These are phyloP conservation scores for Colletotrichum agaves DNA, from an alignment of 2,329 filamentous ascomycete genomes.

Conservation along the genomic window DNA sequence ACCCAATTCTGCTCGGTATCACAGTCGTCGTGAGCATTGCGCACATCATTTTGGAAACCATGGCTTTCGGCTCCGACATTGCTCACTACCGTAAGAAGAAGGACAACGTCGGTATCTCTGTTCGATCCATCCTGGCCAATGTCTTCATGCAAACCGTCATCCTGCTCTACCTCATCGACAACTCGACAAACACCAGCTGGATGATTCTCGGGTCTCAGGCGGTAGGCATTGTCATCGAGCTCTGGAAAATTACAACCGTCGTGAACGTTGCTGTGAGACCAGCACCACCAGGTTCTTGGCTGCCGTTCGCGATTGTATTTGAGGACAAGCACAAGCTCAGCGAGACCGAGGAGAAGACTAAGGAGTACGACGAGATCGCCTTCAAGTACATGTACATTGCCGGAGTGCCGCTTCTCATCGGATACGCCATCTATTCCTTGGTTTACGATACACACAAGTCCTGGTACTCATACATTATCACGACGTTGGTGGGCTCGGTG, in stretches of 20 bases:
- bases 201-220: constrained; percentile 97
- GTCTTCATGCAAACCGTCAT: constrained; percentile 98
- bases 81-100: constrained; percentile 99
- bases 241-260: constrained; percentile 96
- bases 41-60: constrained; percentile 94
- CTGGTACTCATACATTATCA: constrained; percentile 97
- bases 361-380: constrained; percentile 97
- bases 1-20: constrained; percentile 87
- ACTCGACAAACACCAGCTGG: constrained; percentile 97
- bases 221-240: constrained; percentile 75
- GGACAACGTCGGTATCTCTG: constrained; percentile 95
- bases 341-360: constrained; percentile 96
- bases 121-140: constrained; percentile 95
- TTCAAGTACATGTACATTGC: constrained; percentile 97
- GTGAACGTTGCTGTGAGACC: constrained; percentile 87
- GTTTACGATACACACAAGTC: constrained; percentile 96
- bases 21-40: constrained; percentile 87
- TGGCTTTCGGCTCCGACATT: constrained; percentile 98
- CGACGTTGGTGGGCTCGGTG: constrained; percentile 93
- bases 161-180: constrained; percentile 96
- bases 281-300: constrained; percentile 71
- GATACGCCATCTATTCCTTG: constrained; percentile 91
- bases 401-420: constrained; percentile 87
- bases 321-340: constrained; percentile 97
- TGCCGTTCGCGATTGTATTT: constrained; percentile 85